These are phyloP conservation scores for Gloeopeniophorella convolvens DNA, from an alignment of 768 basidiomycete species.

Conservation along the genomic window DNA sequence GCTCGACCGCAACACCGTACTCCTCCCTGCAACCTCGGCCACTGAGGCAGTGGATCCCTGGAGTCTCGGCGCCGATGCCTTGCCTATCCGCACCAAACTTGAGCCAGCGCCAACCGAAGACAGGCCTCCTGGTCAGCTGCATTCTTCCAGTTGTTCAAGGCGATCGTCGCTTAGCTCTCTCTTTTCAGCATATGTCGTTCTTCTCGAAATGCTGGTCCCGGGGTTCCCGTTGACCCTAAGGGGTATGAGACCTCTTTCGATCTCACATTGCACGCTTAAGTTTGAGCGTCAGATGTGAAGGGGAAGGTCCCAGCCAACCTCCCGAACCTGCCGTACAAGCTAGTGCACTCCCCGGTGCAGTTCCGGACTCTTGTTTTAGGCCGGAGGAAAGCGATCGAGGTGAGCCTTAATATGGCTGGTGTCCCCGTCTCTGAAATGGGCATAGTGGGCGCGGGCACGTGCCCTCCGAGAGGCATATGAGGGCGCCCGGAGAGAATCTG, in stretches of 20 bases:
- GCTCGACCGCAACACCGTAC: slow-evolving; percentile 36
- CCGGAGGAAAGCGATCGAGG: slow-evolving; percentile 44
- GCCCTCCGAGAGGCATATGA: slow-evolving; percentile 35
- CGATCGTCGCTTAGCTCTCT: slow-evolving; percentile 2
- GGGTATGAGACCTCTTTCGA: slow-evolving; percentile 25
- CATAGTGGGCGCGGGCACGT: slow-evolving; percentile 42
- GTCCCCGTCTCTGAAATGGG: slow-evolving; percentile 1
- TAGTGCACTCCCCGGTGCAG: slow-evolving; percentile 31
- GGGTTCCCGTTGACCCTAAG: slow-evolving; percentile 39
- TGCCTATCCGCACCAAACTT: background rate
- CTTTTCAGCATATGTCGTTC: slow-evolving; percentile 28
- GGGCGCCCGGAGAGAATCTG: slow-evolving; percentile 21
- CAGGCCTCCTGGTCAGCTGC: background rate
- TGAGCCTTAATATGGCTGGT: slow-evolving; percentile 22
- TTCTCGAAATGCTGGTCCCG: slow-evolving; percentile 33
- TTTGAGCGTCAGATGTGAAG: slow-evolving; percentile 31
- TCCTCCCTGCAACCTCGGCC: slow-evolving; percentile 28
- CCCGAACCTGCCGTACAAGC: slow-evolving; percentile 35
- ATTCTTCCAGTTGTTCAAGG: background rate
- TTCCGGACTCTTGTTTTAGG: slow-evolving; percentile 34
- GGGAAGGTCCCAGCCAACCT: slow-evolving; percentile 25
- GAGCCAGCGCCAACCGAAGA: background rate
- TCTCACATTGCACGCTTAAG: background rate
- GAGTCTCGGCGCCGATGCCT: background rate
- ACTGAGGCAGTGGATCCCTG: slow-evolving; percentile 14